Percentiles rank a stretch among this genome's conserved stretches.
phyloP scores from a whole-genome alignment of 495 filamentous ascomycete species.

The Tuber aestivum region DNA sequence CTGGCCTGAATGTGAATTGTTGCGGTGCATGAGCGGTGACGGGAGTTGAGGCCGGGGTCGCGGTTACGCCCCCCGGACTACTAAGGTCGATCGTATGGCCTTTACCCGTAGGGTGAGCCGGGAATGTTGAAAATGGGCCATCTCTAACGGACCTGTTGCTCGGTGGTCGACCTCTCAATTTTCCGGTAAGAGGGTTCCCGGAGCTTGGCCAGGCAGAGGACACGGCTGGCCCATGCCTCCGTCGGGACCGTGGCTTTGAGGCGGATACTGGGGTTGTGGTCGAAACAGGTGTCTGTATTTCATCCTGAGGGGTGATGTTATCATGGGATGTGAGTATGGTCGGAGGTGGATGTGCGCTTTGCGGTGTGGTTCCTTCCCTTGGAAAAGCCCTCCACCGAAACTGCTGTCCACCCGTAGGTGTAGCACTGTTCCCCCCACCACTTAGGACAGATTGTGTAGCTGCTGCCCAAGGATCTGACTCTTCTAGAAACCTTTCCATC shows the following conservation, averaged over 20 bases:
- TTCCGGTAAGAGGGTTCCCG: constrained; percentile 60
- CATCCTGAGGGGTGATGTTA: constrained; percentile 29
- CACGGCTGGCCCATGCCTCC: constrained; percentile 86
- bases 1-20: constrained; percentile 36
- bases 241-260: constrained; percentile 50
- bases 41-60: constrained; percentile 37
- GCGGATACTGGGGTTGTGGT: constrained; percentile 35
- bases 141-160: constrained; percentile 66
- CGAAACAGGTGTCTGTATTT: constrained; percentile 30
- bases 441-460: constrained; percentile 42
- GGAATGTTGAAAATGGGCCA: constrained; percentile 83
- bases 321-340: constrained; percentile 31
- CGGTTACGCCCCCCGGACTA: constrained; percentile 29
- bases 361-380: constrained; percentile 36
- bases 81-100: constrained; percentile 30
- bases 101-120: constrained; percentile 56
- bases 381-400: constrained; percentile 49
- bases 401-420: constrained; percentile 44
- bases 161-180: constrained; percentile 77
- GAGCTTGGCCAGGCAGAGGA: constrained; percentile 89
- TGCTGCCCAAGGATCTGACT: constrained; percentile 54
- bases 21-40: constrained; percentile 35
- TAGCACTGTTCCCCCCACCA: constrained; percentile 17
- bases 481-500: constrained; percentile 43
- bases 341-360: constrained; percentile 33